Base-by-base conservation (phyloP, 352 stramenopile species). In the Pythium grandisporangium region DNA sequence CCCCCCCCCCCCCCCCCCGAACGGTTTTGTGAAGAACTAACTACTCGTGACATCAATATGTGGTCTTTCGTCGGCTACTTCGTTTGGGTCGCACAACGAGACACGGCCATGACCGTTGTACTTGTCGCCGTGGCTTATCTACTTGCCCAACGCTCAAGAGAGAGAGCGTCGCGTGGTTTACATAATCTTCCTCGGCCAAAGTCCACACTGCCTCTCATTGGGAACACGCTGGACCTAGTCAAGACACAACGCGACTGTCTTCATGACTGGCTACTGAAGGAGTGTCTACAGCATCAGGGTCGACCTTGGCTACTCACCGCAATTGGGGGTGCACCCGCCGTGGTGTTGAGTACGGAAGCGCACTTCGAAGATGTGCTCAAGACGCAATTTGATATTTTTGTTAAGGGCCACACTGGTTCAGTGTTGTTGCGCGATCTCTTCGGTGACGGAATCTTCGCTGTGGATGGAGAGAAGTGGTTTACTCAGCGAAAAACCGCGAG, bases 401-500 rank as follows among this genome's bases (percentile, higher is more conserved):
- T 66, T 19, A 93, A 94, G 54, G 82, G 76, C 7, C 42, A 45
- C 1, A 53, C 53, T 12, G 47, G 72, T 6, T 37, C 47, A 1
- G 40, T 48, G n/a, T 61, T 81, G 7, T 46, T 76, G 0, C 32
- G 48, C 8, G 70, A 88, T 35, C 58, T 93, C n/a, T 66, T 95
- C 33, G 80, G 84, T 21, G 54, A 75, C 14, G 81, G 81, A 16
- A 92, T 95, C 44, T 85, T 93, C 38, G 60, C 47, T 6, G 39
- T 70, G 10, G 77, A 94, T 53, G 76, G 79, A 19, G 60, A 54
- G 7, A 25, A 59, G 20, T 95, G 83, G 83, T 60, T 60, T 20
- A 47, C 70, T 42, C 83, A 95, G 42, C 76, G 80, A 51, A 94
- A 92, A 56, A 77, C 61, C 17, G 84, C 82, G 39, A 95, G 81